Evolutionary conservation across 2,329 filamentous ascomycete species (phyloP).

Genomic region (Pezicula neosporulosa): DNA sequence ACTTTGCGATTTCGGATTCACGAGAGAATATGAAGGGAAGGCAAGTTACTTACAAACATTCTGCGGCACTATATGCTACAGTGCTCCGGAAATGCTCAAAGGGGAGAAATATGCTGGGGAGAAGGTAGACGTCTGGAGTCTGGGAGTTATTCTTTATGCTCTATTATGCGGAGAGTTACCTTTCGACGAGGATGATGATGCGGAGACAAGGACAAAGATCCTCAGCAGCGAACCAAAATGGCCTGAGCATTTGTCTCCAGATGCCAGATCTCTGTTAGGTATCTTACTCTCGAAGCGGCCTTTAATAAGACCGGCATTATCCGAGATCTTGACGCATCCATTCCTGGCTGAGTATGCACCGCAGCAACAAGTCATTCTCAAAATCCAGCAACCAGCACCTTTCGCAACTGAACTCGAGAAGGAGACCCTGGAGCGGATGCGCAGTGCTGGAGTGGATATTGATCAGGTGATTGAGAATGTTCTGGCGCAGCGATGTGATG

Average conservation of each 20-base stretch:
- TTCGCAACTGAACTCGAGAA: conserved; percentile 88
- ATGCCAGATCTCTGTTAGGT: conserved; percentile 74
- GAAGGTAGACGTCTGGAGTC: conserved; percentile 95
- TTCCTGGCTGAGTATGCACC: conserved; percentile 86
- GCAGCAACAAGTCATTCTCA: conserved; percentile 84
- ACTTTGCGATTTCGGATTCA: conserved; percentile 96
- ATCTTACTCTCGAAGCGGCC: conserved; percentile 87
- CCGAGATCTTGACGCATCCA: conserved; percentile 82
- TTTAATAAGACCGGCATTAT: conserved; percentile 73
- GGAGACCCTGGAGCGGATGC: conserved; percentile 88
- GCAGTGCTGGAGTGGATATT: conserved; percentile 87
- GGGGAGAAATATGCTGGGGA: conserved; percentile 97
- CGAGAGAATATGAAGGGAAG: conserved; percentile 93
- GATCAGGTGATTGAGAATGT: conserved; percentile 95
- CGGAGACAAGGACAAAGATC: conserved; percentile 79
- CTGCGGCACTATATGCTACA: conserved; percentile 97
- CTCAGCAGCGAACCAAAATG: conserved; percentile 82
- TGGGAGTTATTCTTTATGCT: conserved; percentile 82
- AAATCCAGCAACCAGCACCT: conserved; percentile 73
- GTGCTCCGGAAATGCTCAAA: conserved; percentile 96
- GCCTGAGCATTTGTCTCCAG: conserved; percentile 73
- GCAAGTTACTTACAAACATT: conserved; percentile 95
- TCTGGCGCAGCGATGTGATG: conserved; percentile 82
- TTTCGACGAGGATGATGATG: conserved; percentile 95
- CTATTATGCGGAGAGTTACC: conserved; percentile 82